Percentiles rank a stretch among this genome's conserved stretches.
phyloP scores from a whole-genome alignment of 2,329 filamentous ascomycete genomes.

The Aureobasidium sp. region DNA sequence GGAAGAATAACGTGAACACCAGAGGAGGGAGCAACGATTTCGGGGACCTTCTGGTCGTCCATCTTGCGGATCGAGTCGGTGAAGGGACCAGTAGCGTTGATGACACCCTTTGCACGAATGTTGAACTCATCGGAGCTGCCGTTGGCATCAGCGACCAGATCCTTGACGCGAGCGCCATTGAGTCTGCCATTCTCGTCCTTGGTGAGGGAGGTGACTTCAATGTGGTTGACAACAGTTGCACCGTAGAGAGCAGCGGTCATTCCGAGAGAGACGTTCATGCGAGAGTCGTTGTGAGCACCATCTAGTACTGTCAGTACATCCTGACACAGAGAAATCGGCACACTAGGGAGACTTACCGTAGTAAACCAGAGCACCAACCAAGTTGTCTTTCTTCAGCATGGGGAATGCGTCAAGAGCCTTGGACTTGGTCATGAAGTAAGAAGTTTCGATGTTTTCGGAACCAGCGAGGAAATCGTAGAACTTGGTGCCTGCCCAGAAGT shows the following conservation, averaged over 20 bases:
- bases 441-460: constrained; percentile 78
- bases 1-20: constrained; percentile 82
- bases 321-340: neutral
- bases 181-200: constrained; percentile 67
- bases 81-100: constrained; percentile 86
- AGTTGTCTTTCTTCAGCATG: constrained; percentile 71
- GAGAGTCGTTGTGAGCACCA: constrained; percentile 83
- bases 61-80: constrained; percentile 78
- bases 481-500: constrained; percentile 72
- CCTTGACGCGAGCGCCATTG: constrained; percentile 64
- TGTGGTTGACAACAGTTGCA: constrained; percentile 71
- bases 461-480: constrained; percentile 79
- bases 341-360: constrained; percentile 46
- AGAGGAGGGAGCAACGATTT: constrained; percentile 78
- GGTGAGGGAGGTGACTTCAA: constrained; percentile 67
- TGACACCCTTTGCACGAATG: constrained; percentile 69
- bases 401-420: constrained; percentile 82
- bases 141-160: constrained; percentile 58
- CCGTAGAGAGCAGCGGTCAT: constrained; percentile 87
- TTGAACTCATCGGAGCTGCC: constrained; percentile 56
- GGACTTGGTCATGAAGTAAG: constrained; percentile 78
- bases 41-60: constrained; percentile 61
- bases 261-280: constrained; percentile 83
- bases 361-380: constrained; percentile 78
- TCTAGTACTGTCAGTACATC: constrained; percentile 37